phyloP scores from a whole-genome alignment of 106 monocot species.

The Allium fistulosum region DNA sequence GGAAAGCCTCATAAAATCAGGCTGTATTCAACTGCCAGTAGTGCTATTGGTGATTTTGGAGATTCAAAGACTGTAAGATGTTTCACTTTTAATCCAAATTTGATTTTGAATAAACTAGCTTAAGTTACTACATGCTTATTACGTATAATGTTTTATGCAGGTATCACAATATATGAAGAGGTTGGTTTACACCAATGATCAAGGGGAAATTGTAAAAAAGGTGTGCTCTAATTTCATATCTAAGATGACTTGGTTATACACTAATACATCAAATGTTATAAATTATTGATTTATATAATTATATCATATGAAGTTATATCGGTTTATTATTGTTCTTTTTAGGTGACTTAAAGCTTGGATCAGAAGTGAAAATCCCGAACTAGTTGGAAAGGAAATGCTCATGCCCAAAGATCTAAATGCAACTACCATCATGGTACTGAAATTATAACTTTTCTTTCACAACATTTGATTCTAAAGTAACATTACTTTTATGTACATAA shows the following conservation, averaged over 20 bases:
- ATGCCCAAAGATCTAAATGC: too few relatives aligned
- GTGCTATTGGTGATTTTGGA: too few relatives aligned
- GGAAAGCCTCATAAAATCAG: conserved; percentile 97
- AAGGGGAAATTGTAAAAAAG: conserved; percentile 93
- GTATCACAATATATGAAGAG: conserved; percentile 95
- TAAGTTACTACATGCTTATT: background rate
- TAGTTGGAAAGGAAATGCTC: too few relatives aligned
- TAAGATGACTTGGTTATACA: conserved; percentile 13
- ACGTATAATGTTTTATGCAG: conserved; percentile 34
- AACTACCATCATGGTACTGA: too few relatives aligned
- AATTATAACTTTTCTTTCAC: too few relatives aligned
- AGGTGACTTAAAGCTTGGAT: conserved; percentile 95
- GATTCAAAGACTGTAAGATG: conserved; percentile 89
- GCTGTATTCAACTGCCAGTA: conserved; percentile 94
- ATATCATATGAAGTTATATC: too few relatives aligned
- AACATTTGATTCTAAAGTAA: too few relatives aligned
- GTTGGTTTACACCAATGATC: conserved; percentile 89
- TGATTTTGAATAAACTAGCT: background rate
- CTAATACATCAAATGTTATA: background rate
- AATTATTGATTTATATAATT: too few relatives aligned
- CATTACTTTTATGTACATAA: too few relatives aligned
- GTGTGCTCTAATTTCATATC: conserved; percentile 98
- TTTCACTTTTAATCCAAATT: too few relatives aligned
- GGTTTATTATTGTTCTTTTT: conserved; percentile 1
- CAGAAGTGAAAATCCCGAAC: conserved; percentile 65